A percentile compares a stretch with the other conserved stretches of the same genome.
Evolutionary conservation across 495 filamentous ascomycete genomes (phyloP).

Genomic region (Talaromyces thailandensis): DNA sequence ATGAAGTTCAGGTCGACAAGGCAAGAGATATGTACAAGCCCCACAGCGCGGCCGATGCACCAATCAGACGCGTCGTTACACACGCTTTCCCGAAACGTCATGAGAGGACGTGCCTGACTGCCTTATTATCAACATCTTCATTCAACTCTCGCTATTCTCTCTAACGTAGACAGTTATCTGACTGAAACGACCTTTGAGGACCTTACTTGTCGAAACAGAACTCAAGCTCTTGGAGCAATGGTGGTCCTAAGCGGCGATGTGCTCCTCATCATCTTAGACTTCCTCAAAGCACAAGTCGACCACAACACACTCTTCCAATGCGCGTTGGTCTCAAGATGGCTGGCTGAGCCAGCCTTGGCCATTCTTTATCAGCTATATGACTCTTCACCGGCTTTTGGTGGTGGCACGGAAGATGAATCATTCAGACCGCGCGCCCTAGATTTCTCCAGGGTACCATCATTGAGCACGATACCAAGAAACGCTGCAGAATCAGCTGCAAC

Average conservation of each 20-base stretch:
- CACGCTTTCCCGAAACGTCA: not conserved
- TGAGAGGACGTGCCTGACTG: not conserved
- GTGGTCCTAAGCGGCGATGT: conserved; percentile 16
- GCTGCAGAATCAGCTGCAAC: conserved; percentile 9
- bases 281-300: conserved; percentile 16
- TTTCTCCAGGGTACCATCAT: not conserved
- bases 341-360: conserved; percentile 49
- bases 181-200: not conserved
- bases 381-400: conserved; percentile 24
- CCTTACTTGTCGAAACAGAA: not conserved
- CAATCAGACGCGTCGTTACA: not conserved
- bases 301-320: conserved; percentile 22
- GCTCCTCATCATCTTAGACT: conserved; percentile 19
- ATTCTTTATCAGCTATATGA: conserved; percentile 53
- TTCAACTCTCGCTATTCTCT: not conserved
- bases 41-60: not conserved
- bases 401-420: conserved; percentile 27
- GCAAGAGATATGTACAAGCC: not conserved
- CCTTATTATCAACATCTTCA: not conserved
- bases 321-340: conserved; percentile 15
- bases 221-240: conserved; percentile 9
- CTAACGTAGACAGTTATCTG: not conserved
- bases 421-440: conserved; percentile 14
- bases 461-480: not conserved
- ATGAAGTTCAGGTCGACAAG: not conserved